Percentiles rank a stretch among this genome's conserved stretches.
phyloP scores from a whole-genome alignment of 176 grass and related monocot genomes.

The Ensete ventricosum region DNA sequence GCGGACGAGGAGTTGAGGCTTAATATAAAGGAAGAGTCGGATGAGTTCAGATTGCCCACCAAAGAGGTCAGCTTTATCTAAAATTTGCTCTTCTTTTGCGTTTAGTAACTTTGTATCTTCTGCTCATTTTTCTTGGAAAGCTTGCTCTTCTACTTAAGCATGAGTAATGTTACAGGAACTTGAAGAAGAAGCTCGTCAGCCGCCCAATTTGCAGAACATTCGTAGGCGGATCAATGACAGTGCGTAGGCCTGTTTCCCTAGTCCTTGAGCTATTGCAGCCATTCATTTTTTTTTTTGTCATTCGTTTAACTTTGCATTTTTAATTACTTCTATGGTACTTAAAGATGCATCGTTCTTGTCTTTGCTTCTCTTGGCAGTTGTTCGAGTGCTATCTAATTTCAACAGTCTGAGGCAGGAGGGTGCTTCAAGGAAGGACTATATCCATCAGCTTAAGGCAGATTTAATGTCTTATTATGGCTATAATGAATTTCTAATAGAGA shows the following conservation, averaged over 20 bases:
- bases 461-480: slow-evolving; percentile 90
- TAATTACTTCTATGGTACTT: not conserved
- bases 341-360: slow-evolving; percentile 3
- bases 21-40: slow-evolving; percentile 74
- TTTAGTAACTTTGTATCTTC: not conserved
- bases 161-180: slow-evolving; percentile 43
- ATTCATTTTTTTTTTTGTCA: not conserved
- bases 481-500: slow-evolving; percentile 79
- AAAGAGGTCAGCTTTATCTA: slow-evolving; percentile 37
- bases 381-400: slow-evolving; percentile 88
- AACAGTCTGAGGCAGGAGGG: slow-evolving; percentile 64
- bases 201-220: slow-evolving; percentile 77
- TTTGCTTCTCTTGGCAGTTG: slow-evolving; percentile 41
- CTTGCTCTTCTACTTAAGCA: not conserved
- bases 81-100: not conserved
- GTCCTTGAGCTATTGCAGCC: not conserved
- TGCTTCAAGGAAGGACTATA: slow-evolving; percentile 70
- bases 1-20: slow-evolving; percentile 60
- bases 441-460: slow-evolving; percentile 78
- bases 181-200: slow-evolving; percentile 60
- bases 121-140: not conserved
- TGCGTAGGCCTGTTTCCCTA: slow-evolving; percentile 19
- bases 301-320: slow-evolving; percentile 1
- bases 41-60: slow-evolving; percentile 82
- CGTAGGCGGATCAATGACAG: slow-evolving; percentile 89